phyloP scores from a whole-genome alignment of 345 rosid genomes.

The Populus tremula region DNA sequence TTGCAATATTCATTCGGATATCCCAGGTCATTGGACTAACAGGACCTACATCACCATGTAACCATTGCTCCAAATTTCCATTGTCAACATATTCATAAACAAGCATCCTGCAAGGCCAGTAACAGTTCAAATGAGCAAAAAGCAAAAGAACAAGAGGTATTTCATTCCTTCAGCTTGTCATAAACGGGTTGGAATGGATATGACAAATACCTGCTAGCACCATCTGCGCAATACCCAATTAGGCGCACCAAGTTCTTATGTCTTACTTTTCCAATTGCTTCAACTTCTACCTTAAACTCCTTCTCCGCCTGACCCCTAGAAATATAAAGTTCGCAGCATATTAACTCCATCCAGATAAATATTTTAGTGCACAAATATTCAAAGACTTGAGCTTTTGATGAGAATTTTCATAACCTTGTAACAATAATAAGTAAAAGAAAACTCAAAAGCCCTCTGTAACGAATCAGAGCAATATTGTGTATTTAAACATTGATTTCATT shows the following conservation, averaged over 20 bases:
- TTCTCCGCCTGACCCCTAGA: constrained; percentile 91
- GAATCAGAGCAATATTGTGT: not conserved
- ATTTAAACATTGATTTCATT: not conserved
- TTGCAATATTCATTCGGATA: constrained; percentile 83
- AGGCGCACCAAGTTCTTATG: constrained; percentile 95
- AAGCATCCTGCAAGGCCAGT: constrained; percentile 65
- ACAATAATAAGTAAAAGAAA: not conserved
- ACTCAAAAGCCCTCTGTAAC: not conserved
- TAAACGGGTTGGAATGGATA: not conserved
- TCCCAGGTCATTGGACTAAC: constrained; percentile 90
- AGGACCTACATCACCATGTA: constrained; percentile 90
- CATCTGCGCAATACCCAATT: constrained; percentile 86
- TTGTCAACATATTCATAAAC: constrained; percentile 87
- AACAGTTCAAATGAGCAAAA: not conserved
- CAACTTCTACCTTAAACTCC: constrained; percentile 95
- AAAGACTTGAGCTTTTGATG: not conserved
- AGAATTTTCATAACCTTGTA: not conserved
- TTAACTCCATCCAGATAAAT: not conserved
- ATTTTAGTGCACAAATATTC: not conserved
- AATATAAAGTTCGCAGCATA: constrained; percentile 5
- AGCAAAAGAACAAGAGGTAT: not conserved
- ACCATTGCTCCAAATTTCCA: constrained; percentile 96
- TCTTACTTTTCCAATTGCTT: constrained; percentile 93
- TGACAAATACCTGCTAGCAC: constrained; percentile 58
- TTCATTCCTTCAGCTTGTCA: not conserved